phyloP scores from a whole-genome alignment of 345 rosid genomes.

The Lepidium sativum region DNA sequence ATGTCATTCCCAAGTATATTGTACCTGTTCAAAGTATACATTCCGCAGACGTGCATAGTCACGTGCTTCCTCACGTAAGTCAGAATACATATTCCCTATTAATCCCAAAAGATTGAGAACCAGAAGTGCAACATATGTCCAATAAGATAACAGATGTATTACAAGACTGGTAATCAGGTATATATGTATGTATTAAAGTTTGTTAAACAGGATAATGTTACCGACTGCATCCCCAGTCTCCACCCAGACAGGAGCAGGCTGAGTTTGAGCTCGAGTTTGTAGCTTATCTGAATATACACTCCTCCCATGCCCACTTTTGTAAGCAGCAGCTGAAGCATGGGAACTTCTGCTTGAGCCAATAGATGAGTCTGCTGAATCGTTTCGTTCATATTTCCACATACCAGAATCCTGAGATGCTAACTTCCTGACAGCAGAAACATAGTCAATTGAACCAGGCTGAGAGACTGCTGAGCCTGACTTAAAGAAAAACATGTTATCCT shows the following conservation, averaged over 20 bases:
- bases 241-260: slow-evolving; percentile 84
- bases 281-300: slow-evolving; percentile 55
- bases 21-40: slow-evolving; percentile 87
- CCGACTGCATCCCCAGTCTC: slow-evolving; percentile 99
- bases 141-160: slow-evolving; percentile 14
- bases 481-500: slow-evolving; percentile 67
- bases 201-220: slow-evolving; percentile 39
- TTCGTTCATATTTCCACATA: slow-evolving; percentile 79
- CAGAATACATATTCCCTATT: slow-evolving; percentile 75
- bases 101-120: slow-evolving; percentile 49
- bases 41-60: slow-evolving; percentile 88
- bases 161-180: slow-evolving; percentile 20
- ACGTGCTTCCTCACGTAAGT: slow-evolving; percentile 87
- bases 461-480: slow-evolving; percentile 50
- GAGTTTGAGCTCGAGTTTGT: slow-evolving; percentile 57
- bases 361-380: slow-evolving; percentile 58
- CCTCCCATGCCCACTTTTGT: slow-evolving; percentile 58
- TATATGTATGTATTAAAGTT: background rate
- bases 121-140: background rate
- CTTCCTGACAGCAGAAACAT: slow-evolving; percentile 92
- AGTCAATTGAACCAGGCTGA: slow-evolving; percentile 60
- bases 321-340: slow-evolving; percentile 43
- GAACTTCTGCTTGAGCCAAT: slow-evolving; percentile 83
- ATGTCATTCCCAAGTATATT: background rate
- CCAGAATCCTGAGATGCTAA: slow-evolving; percentile 74